phyloP scores from a whole-genome alignment of 1,284 basidiomycete genomes.

The Coriolopsis trogii region DNA sequence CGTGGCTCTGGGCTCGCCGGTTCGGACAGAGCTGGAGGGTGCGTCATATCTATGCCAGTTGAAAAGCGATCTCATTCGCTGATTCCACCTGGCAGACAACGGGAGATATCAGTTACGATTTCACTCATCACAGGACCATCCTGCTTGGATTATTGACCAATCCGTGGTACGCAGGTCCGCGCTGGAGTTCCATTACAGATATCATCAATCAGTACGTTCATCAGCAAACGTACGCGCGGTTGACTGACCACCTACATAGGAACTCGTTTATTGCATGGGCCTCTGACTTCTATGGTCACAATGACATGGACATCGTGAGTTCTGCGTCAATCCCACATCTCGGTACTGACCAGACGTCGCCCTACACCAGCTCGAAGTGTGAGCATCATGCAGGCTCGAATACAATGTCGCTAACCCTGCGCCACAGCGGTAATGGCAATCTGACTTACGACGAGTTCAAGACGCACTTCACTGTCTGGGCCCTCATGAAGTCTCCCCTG shows the following conservation, averaged over 20 bases:
- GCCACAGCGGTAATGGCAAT: slow-evolving; percentile 53
- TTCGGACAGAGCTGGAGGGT: slow-evolving; percentile 51
- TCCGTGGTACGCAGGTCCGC: slow-evolving; percentile 13
- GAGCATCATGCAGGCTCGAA: slow-evolving; percentile 5
- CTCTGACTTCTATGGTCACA: slow-evolving; percentile 62
- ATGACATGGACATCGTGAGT: slow-evolving; percentile 63
- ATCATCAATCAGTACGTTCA: slow-evolving; percentile 45
- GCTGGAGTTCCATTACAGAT: slow-evolving; percentile 42
- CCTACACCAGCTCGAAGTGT: slow-evolving; percentile 66
- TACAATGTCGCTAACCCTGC: too few relatives aligned
- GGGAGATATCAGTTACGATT: slow-evolving; percentile 34
- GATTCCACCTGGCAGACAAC: slow-evolving; percentile 26
- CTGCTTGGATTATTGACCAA: background rate
- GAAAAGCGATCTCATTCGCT: background rate
- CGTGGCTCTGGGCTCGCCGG: slow-evolving; percentile 42
- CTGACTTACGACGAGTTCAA: slow-evolving; percentile 63
- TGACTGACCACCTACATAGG: slow-evolving; percentile 17
- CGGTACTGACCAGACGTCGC: background rate
- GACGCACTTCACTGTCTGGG: slow-evolving; percentile 68
- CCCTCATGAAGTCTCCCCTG: slow-evolving; percentile 62
- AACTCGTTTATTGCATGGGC: slow-evolving; percentile 50
- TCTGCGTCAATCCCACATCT: background rate
- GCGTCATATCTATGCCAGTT: slow-evolving; percentile 19
- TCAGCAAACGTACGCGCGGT: background rate
- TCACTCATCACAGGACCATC: background rate